phyloP scores from a whole-genome alignment of 2,329 filamentous ascomycete species.

The Curvularia sp. region DNA sequence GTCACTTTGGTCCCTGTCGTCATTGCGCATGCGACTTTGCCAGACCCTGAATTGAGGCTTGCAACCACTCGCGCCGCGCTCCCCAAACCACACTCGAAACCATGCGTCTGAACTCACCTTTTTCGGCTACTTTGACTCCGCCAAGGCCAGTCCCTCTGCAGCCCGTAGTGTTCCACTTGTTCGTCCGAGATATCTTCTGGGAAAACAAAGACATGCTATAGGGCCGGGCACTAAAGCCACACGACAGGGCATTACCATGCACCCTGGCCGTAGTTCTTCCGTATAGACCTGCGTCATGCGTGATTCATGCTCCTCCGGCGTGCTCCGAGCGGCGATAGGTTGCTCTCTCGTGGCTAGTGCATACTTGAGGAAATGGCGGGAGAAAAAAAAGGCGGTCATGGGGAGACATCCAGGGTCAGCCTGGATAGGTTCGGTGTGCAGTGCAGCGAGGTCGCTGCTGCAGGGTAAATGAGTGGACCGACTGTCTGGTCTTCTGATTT shows the following conservation, averaged over 20 bases:
- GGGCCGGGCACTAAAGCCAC: constrained; percentile 10
- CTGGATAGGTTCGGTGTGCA: constrained; percentile 16
- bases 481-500: background rate
- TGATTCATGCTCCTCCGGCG: constrained; percentile 26
- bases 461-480: constrained; percentile 13
- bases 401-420: constrained; percentile 13
- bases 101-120: background rate
- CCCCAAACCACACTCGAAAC: background rate
- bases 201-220: constrained; percentile 6
- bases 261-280: constrained; percentile 10
- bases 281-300: constrained; percentile 24
- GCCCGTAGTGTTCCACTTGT: background rate
- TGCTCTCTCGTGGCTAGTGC: constrained; percentile 12
- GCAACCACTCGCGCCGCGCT: background rate
- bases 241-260: constrained; percentile 9
- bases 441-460: constrained; percentile 16
- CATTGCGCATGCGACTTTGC: constrained; percentile 35
- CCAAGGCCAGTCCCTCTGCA: background rate
- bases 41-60: constrained; percentile 26
- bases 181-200: background rate
- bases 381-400: constrained; percentile 5
- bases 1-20: constrained; percentile 38
- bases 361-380: constrained; percentile 5
- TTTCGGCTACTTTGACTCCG: background rate
- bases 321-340: constrained; percentile 25